Conservation (phyloP, 768 basidiomycete genomes). For the Leucosporidium scottii region DNA sequence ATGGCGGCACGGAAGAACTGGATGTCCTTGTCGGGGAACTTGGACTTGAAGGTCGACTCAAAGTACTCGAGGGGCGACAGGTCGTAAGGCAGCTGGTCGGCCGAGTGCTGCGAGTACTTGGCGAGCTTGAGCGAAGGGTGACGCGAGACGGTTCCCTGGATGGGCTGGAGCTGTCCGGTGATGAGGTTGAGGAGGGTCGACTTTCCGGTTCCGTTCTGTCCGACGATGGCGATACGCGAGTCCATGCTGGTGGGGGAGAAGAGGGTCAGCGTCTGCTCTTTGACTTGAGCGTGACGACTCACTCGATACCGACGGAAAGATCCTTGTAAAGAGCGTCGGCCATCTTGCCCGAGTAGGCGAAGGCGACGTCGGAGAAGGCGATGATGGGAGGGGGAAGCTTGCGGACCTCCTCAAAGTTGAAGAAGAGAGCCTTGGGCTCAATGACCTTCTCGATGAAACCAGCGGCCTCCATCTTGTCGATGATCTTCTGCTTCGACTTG, state of each 20-base stretch:
- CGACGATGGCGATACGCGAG: slow-evolving; percentile 89
- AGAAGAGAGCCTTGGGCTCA: slow-evolving; percentile 61
- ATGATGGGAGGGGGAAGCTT: slow-evolving; percentile 95
- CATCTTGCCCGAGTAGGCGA: slow-evolving; percentile 86
- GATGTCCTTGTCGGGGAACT: slow-evolving; percentile 88
- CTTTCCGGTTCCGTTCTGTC: slow-evolving; percentile 92
- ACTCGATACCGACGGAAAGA: slow-evolving; percentile 98
- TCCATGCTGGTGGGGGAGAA: slow-evolving; percentile 59
- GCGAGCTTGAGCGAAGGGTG: slow-evolving; percentile 82
- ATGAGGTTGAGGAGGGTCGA: slow-evolving; percentile 87
- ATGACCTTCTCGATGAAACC: slow-evolving; percentile 92
- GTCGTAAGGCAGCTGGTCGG: slow-evolving; percentile 95
- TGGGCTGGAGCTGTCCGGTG: slow-evolving; percentile 69
- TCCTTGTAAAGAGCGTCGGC: slow-evolving; percentile 79
- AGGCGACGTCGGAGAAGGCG: slow-evolving; percentile 89
- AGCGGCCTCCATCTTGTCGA: slow-evolving; percentile 99
- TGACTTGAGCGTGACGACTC: slow-evolving; percentile 37
- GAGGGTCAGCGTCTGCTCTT: background rate
- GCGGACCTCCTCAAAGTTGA: slow-evolving; percentile 92
- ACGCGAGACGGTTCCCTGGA: slow-evolving; percentile 77
- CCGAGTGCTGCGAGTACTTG: slow-evolving; percentile 97
- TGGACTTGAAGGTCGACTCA: slow-evolving; percentile 65
- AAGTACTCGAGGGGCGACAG: slow-evolving; percentile 88
- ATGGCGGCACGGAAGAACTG: slow-evolving; percentile 93
- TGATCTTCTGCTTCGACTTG: slow-evolving; percentile 99